Evolutionary conservation across 257 asterid species (phyloP).

Genomic region (Lithospermum erythrorhizon): DNA sequence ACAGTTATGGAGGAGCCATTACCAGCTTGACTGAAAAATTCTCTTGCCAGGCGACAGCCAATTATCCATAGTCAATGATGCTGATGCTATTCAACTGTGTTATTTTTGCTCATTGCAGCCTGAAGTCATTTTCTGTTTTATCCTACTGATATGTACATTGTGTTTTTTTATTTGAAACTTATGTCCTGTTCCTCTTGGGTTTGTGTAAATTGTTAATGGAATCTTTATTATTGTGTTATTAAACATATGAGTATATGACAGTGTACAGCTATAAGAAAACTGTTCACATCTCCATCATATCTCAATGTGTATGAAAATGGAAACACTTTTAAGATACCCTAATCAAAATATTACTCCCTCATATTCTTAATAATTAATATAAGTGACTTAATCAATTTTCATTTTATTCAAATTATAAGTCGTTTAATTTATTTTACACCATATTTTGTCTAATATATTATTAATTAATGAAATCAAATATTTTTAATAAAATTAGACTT

Average conservation of each 20-base stretch:
- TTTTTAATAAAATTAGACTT: too few species aligned
- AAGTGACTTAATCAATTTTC: too few species aligned
- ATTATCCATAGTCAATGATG: background rate
- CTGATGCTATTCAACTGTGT: background rate
- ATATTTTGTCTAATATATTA: too few species aligned
- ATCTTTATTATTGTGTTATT: background rate
- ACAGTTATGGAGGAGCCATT: slow-evolving; percentile 84
- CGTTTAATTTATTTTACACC: too few species aligned
- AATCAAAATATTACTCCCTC: too few species aligned
- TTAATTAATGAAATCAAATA: too few species aligned
- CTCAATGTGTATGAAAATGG: background rate
- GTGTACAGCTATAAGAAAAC: too few species aligned
- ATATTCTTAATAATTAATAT: too few species aligned
- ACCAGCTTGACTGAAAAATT: slow-evolving; percentile 36
- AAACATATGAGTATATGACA: too few species aligned
- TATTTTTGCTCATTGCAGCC: background rate
- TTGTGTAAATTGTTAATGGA: background rate
- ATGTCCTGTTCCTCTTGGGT: background rate
- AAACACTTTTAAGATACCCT: too few species aligned
- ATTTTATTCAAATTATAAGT: too few species aligned
- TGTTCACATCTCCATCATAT: background rate
- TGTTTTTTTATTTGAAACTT: background rate
- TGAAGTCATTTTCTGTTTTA: background rate
- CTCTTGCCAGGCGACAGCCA: slow-evolving; percentile 3
- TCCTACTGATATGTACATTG: slow-evolving; percentile 2